These are phyloP conservation scores for Zygoascus hellenicus DNA, from an alignment of 1,139 yeast species.

Conservation along the genomic window DNA sequence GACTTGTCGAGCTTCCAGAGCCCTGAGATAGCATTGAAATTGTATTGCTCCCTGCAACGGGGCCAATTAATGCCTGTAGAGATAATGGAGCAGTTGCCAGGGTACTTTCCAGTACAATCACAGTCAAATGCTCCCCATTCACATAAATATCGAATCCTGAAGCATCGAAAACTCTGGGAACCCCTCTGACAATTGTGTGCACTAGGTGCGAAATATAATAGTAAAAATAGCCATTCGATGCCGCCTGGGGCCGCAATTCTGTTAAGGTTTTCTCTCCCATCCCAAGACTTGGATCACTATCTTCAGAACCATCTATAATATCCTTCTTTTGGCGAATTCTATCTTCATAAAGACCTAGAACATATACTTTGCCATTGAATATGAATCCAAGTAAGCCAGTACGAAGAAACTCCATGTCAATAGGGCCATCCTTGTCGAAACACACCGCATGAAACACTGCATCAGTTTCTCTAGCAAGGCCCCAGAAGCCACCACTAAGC, in stretches of 20 bases:
- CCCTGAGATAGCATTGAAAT: slow-evolving; percentile 5
- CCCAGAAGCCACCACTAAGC: slow-evolving; percentile 84
- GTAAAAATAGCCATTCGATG: slow-evolving; percentile 40
- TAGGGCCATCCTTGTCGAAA: slow-evolving; percentile 57
- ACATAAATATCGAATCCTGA: slow-evolving; percentile 85
- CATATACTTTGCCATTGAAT: slow-evolving; percentile 78
- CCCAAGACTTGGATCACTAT: background rate
- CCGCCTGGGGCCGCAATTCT: background rate
- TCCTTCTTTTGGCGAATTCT: slow-evolving; percentile 59
- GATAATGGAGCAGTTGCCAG: slow-evolving; percentile 42
- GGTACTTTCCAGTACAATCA: slow-evolving; percentile 81
- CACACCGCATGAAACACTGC: slow-evolving; percentile 79
- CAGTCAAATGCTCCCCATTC: slow-evolving; percentile 80
- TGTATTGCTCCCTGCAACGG: background rate
- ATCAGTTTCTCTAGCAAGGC: slow-evolving; percentile 60
- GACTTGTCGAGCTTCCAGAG: slow-evolving; percentile 11
- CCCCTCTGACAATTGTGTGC: slow-evolving; percentile 72
- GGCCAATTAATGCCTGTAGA: slow-evolving; percentile 5
- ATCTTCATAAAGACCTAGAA: slow-evolving; percentile 87
- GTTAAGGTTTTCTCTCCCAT: background rate
- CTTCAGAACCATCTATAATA: background rate
- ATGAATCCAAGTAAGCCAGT: slow-evolving; percentile 90
- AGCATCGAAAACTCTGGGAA: slow-evolving; percentile 80
- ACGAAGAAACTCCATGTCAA: slow-evolving; percentile 75
- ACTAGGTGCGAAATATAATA: slow-evolving; percentile 84